Base-by-base conservation (phyloP, 2,329 filamentous ascomycete genomes). In the Sporothrix pallida region DNA sequence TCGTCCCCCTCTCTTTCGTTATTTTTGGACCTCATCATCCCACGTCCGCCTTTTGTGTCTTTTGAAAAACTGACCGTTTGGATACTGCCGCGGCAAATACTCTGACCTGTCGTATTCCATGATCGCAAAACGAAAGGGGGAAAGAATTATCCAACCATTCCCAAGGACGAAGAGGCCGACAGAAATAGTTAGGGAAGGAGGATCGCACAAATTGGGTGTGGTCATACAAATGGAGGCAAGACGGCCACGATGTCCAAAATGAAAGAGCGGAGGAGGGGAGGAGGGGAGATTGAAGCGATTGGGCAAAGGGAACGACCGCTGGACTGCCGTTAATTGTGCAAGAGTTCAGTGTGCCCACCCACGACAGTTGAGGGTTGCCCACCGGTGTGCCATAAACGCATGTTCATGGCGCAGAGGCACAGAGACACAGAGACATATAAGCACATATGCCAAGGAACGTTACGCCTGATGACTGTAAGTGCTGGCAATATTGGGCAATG, bases 401-500 rank as follows among this genome's bases (percentile, higher is more conserved):
- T 26, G 2, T 20, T 12, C 20, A 26, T 15, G 10, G 42, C 62
- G 31, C 31, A 37, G 31, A 37, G 31, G 7, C 31, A 37, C 31
- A 37, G 31, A 37, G 31, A 37, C 31, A 37, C 3, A 37, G 31
- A 37, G 31, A 37, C 31, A 37, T 3, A 37, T 37, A 37, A 37
- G 31, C 31, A 7, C 31, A 67, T n/a, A 48, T 67, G 20, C 42
- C 42, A 67, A 63, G 58, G n/a, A 37, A 20, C 42, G 42, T 26
- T 67, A 44, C 42, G 42, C 17, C 12, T 46, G 62, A 20, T 9
- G 12, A 42, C 26, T n/a, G 5, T 12, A 9, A 5, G 23, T 67
- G 37, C n/a, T 67, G 62, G 62, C 62, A 67, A 48, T 67, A 67
- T 46, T 67, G 62, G n/a, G 7, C 62, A 48, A 17, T 7, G 42